Percentiles rank a stretch among this genome's conserved stretches.
Conservation (phyloP, 371 early-diverging fungal genomes). For the Apophysomyces variabilis region DNA sequence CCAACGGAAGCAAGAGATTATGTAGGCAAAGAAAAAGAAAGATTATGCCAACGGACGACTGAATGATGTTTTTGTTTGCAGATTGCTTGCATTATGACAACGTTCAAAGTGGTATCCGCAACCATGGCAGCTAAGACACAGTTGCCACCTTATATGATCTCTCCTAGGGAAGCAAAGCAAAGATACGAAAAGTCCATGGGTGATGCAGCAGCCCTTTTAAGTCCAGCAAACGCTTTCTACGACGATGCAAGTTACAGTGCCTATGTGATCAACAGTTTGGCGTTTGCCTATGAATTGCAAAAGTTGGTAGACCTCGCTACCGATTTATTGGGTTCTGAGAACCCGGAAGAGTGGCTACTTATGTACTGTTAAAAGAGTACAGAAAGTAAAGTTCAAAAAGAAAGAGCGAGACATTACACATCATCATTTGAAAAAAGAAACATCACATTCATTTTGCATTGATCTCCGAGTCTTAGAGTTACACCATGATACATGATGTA, state of each 20-base stretch:
- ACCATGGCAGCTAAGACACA: slow-evolving; percentile 13
- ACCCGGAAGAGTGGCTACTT: slow-evolving; percentile 43
- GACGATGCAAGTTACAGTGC: slow-evolving; percentile 30
- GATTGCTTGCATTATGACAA: slow-evolving; percentile 10
- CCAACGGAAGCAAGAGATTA: slow-evolving; percentile 36
- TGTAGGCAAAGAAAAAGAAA: slow-evolving; percentile 34
- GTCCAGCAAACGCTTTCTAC: not conserved
- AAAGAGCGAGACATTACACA: not conserved
- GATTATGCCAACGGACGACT: slow-evolving; percentile 26
- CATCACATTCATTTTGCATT: not conserved
- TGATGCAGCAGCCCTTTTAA: not conserved
- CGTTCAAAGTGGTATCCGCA: slow-evolving; percentile 11
- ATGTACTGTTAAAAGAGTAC: slow-evolving; percentile 20
- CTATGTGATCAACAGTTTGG: slow-evolving; percentile 35
- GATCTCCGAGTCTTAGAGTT: slow-evolving; percentile 10
- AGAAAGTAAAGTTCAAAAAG: too few relatives aligned
- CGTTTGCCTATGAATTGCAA: slow-evolving; percentile 43
- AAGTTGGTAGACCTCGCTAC: slow-evolving; percentile 25
- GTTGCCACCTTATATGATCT: slow-evolving; percentile 15
- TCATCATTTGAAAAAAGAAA: not conserved
- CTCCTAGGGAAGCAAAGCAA: slow-evolving; percentile 9
- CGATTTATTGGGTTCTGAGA: slow-evolving; percentile 44
- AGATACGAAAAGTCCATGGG: slow-evolving; percentile 1
- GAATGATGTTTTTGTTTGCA: not conserved
- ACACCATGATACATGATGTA: not conserved